Evolutionary conservation across 805 yeast species (phyloP).

Genomic region (Pichia sporocuriosa): DNA sequence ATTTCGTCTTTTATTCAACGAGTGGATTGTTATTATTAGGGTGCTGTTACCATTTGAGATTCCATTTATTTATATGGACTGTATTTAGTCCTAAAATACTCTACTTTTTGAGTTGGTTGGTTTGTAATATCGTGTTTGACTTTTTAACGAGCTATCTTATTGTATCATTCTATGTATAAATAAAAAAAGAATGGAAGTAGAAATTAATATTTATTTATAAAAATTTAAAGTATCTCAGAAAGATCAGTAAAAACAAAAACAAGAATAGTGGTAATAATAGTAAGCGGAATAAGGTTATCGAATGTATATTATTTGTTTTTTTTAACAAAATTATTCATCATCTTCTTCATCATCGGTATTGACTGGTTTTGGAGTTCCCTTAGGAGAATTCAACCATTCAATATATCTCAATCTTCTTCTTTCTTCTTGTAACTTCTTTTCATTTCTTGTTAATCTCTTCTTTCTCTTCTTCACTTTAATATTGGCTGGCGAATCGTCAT

Average conservation of each 20-base stretch:
- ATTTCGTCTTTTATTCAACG: slow-evolving; percentile 50
- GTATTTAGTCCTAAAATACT: slow-evolving; percentile 91
- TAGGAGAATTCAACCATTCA: slow-evolving; percentile 92
- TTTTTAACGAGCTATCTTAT: slow-evolving; percentile 23
- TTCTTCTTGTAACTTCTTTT: slow-evolving; percentile 83
- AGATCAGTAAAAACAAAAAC: not conserved
- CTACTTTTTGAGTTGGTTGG: slow-evolving; percentile 71
- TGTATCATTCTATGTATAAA: slow-evolving; percentile 16
- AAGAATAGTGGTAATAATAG: not conserved
- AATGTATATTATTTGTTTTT: not conserved
- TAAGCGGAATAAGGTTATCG: slow-evolving; percentile 8
- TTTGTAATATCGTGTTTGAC: slow-evolving; percentile 40
- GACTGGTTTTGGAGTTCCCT: slow-evolving; percentile 93
- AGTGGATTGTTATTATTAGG: slow-evolving; percentile 51
- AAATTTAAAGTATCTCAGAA: not conserved
- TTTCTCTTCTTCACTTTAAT: slow-evolving; percentile 79
- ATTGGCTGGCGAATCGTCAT: slow-evolving; percentile 83
- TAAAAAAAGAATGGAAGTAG: not conserved
- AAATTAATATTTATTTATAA: not conserved
- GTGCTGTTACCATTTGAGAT: slow-evolving; percentile 69
- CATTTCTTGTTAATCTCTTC: slow-evolving; percentile 97
- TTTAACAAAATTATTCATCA: not conserved
- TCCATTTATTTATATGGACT: slow-evolving; percentile 94
- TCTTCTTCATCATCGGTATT: slow-evolving; percentile 88
- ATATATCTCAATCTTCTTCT: slow-evolving; percentile 91